Percentiles rank a stretch among this genome's conserved stretches.
Evolutionary conservation across 1,139 yeast species (phyloP).

Genomic region (Geotrichum cucujoidarum): DNA sequence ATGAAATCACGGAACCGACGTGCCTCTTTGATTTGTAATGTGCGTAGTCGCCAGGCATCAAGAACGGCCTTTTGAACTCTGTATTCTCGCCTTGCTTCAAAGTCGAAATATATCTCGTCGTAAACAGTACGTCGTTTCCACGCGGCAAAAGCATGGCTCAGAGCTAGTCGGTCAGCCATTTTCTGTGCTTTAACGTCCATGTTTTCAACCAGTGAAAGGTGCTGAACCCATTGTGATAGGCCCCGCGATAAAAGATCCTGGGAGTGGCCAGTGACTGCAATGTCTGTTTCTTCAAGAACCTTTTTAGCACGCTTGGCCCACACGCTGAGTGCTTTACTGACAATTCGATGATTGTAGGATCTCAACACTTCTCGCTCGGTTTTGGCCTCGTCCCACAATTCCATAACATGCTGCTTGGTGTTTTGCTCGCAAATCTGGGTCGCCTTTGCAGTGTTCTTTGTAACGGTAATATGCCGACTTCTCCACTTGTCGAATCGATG

Average conservation of each 20-base stretch:
- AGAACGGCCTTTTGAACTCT: neutral
- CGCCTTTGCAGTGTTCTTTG: neutral
- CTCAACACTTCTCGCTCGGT: slow-evolving; percentile 5
- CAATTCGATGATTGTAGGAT: slow-evolving; percentile 7
- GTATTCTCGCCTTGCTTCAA: neutral
- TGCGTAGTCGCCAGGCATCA: slow-evolving; percentile 5
- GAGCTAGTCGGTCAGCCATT: neutral
- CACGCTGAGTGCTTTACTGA: neutral
- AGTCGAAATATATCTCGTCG: neutral
- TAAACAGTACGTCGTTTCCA: slow-evolving; percentile 5
- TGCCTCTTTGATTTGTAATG: slow-evolving; percentile 7
- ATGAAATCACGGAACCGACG: slow-evolving; percentile 11
- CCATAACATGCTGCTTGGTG: slow-evolving; percentile 8
- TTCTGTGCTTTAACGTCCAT: slow-evolving; percentile 1
- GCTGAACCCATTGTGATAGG: slow-evolving; percentile 1
- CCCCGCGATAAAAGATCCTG: neutral
- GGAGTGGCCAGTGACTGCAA: slow-evolving; percentile 1
- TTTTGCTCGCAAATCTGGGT: neutral
- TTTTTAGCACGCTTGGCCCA: slow-evolving; percentile 10
- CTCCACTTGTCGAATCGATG: slow-evolving; percentile 1
- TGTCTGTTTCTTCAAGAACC: neutral
- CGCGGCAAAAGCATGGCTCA: neutral
- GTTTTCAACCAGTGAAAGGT: neutral
- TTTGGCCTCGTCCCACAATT: slow-evolving; percentile 9
- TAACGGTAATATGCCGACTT: neutral